Base-by-base conservation (phyloP, 2,329 filamentous ascomycete genomes). In the Macrophomina tecta region DNA sequence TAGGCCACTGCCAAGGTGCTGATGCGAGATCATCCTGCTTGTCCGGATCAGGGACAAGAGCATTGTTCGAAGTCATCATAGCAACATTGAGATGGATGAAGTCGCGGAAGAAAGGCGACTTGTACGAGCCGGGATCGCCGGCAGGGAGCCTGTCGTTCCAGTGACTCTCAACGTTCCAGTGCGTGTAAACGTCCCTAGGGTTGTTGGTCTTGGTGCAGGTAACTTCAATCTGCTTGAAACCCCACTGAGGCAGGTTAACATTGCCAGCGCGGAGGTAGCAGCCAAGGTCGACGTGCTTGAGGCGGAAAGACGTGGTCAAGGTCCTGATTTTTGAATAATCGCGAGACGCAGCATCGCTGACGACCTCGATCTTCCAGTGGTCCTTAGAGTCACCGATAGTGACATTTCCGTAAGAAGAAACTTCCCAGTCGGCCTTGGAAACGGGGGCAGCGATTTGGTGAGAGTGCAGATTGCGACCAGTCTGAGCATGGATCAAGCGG, bases 61-160 rank as follows among this genome's bases (percentile, higher is more conserved):
- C 95, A 76, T 99, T 99, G 86, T 99, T 99, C 46, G 95, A 98
- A 3, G 95, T 99, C 94, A 98, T 97, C 95, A 99, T 99, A 69
- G 95, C 95, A 69, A 99, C 95, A 78, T 99, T 99, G 69, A 98
- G 84, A 79, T 99, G 95, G 70, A 99, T 90, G 75, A 99, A 99
- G 80, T 99, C 95, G 77, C 97, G 94, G 76, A 97, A 85, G 86
- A 99, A 99, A 2, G 96, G 95, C 42, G 94, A 98, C 82, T 92
- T 97, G 84, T 97, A 99, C 66, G 92, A 90, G 73, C 91, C 92
- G 65, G 95, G 92, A 79, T 97, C 91, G 73, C 91, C 91, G 69
- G 92, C 88, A 46, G 95, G 94, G 32, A 98, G 87, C 83, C 90
- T 95, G 14, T 97, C 94, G 78, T 99, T 99, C 79, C 85, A 89